Percentiles rank a stretch among this genome's conserved stretches.
Conservation (phyloP, 176 grass and related monocot species). For the Panicum miliaceum region DNA sequence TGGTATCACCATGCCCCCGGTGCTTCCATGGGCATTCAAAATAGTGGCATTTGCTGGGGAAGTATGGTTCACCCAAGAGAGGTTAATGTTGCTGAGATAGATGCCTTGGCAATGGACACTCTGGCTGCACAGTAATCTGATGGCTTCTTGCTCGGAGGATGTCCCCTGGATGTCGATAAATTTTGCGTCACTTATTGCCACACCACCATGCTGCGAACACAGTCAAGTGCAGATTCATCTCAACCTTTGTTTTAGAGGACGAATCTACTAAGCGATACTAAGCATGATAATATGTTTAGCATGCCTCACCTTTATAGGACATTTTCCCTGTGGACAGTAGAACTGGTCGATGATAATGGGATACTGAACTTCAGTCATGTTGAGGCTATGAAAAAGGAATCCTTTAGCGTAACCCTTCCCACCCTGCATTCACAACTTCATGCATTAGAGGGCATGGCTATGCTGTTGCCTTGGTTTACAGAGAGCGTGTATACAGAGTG, state of each 20-base stretch:
- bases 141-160: slow-evolving; percentile 31
- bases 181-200: slow-evolving; percentile 50
- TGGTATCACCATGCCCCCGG: slow-evolving; percentile 46
- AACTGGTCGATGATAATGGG: slow-evolving; percentile 72
- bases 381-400: slow-evolving; percentile 55
- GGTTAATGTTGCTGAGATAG: slow-evolving; percentile 44
- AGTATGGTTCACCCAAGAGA: slow-evolving; percentile 33
- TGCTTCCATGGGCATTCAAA: slow-evolving; percentile 53
- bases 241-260: neutral
- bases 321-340: slow-evolving; percentile 51
- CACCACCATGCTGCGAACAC: slow-evolving; percentile 50
- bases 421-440: slow-evolving; percentile 52
- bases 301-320: slow-evolving; percentile 33
- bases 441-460: neutral
- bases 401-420: slow-evolving; percentile 52
- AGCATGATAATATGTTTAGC: neutral
- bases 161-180: slow-evolving; percentile 62
- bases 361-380: slow-evolving; percentile 48
- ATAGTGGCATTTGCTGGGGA: slow-evolving; percentile 7
- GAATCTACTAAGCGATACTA: neutral
- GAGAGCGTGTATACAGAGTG: neutral
- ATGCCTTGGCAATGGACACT: slow-evolving; percentile 48
- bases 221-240: slow-evolving; percentile 15
- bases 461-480: neutral
- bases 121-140: slow-evolving; percentile 58